Base-by-base conservation (phyloP, 176 grass and related monocot species). In the Melocanna baccifera region DNA sequence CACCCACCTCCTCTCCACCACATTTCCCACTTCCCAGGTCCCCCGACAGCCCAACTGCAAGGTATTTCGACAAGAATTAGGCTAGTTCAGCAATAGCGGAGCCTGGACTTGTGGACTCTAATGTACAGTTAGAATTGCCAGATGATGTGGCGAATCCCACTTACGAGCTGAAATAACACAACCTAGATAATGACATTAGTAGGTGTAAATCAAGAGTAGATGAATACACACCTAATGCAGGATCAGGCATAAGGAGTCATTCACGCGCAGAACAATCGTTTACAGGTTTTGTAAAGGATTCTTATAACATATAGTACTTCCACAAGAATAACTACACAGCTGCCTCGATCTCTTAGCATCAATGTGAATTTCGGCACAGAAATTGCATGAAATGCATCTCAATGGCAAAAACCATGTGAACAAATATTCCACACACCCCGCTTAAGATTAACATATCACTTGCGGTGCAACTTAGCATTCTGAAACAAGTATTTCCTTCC, bases 361-460 rank as follows among this genome's bases (percentile, higher is more conserved):
- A 46, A 75, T 75, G 26, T 59, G 36, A 57, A 67, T 67, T 41
- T 29, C 6, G 39, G 72, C 20, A 59, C 23, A 74, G 13, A 48
- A 69, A 82, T 61, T 30, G 71, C 51, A 50, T 2, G 15, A 8
- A 18, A 76, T 50, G 62, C 39, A 47, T 82, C 70, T 61, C 39
- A 48, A 62, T 77, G 53, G 68, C 41, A 61, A 68, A 58, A 66
- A 65, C 41, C 82, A 83, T 40, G 76, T 28, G 26, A 76, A 76
- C 22, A 68, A 45, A 81, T 57, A 62, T 22, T 69, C 9, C 51
- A 62, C 71, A 62, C 53, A 2, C n/a, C 52, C 14, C 41, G 6
- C 63, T 77, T 57, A 69, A 30, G 73, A 85, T 67, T 46, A 46
- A 61, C 52, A 71, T 62, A 20, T 13, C 64, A 83, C 29, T 42